Evolutionary conservation across 1,284 basidiomycete genomes (phyloP).

Genomic region (Fomitopsis schrenkii): DNA sequence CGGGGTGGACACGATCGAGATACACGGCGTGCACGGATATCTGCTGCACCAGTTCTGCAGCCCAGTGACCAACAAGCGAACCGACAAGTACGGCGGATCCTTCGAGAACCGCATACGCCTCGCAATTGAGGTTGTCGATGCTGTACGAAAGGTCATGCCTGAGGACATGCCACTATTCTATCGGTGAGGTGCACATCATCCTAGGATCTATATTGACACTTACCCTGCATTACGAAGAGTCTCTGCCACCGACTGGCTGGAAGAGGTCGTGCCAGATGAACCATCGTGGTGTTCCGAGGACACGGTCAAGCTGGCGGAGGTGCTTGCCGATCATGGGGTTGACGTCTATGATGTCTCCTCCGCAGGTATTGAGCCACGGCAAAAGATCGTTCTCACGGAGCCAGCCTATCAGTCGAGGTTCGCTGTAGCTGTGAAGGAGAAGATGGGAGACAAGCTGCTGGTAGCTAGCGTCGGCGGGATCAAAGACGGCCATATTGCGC

Average conservation of each 20-base stretch:
- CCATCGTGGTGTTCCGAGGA: constrained; percentile 52
- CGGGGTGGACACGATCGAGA: background rate
- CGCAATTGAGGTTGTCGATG: background rate
- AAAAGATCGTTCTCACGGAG: constrained; percentile 1
- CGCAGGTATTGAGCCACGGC: constrained; percentile 38
- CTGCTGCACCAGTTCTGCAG: background rate
- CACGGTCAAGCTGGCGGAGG: constrained; percentile 41
- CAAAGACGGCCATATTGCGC: constrained; percentile 45
- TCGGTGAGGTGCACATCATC: background rate
- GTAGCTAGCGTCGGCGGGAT: constrained; percentile 59
- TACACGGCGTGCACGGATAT: background rate
- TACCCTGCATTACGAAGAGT: constrained; percentile 30
- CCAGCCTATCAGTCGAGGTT: constrained; percentile 41
- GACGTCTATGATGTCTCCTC: constrained; percentile 38
- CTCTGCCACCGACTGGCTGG: constrained; percentile 55
- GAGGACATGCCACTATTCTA: constrained; percentile 4
- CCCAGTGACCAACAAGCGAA: background rate
- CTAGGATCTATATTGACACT: no score
- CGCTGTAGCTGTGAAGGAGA: constrained; percentile 41
- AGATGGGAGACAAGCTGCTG: constrained; percentile 28
- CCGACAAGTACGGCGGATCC: background rate
- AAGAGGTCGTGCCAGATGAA: constrained; percentile 39
- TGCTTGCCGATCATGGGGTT: constrained; percentile 46
- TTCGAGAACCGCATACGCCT: background rate
- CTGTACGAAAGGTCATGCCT: constrained; percentile 7